Evolutionary conservation across 2,329 filamentous ascomycete species (phyloP).

Genomic region (Aureobasidium sp.): DNA sequence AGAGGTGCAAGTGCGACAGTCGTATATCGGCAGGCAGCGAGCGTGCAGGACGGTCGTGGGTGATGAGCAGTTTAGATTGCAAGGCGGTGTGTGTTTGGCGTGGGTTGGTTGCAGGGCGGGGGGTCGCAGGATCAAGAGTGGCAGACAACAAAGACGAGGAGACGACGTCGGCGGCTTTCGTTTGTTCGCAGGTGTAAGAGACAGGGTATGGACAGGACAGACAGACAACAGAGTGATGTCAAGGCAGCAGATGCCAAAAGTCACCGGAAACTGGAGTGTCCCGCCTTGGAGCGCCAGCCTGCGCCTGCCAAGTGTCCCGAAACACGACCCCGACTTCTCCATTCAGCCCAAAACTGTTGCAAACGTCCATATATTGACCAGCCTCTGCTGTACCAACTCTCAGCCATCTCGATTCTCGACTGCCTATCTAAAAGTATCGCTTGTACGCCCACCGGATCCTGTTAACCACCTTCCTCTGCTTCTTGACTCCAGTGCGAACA

Average conservation of each 20-base stretch:
- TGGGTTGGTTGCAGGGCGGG: not conserved
- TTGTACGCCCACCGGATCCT: conserved; percentile 87
- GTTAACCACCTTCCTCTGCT: conserved; percentile 71
- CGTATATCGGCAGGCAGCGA: conserved; percentile 3
- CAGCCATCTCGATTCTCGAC: not conserved
- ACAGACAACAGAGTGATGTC: not conserved
- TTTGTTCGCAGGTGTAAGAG: not conserved
- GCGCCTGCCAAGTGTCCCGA: conserved; percentile 6
- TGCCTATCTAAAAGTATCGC: conserved; percentile 51
- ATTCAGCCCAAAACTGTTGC: not conserved
- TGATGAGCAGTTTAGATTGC: not conserved
- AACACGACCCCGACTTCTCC: not conserved
- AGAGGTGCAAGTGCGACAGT: not conserved
- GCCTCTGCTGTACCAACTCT: not conserved
- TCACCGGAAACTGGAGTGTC: not conserved
- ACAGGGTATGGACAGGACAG: not conserved
- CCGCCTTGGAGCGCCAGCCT: not conserved
- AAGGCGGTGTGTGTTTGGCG: not conserved
- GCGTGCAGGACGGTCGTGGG: not conserved
- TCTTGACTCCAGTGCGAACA: conserved; percentile 65
- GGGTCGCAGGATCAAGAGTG: not conserved
- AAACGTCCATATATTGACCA: conserved; percentile 1
- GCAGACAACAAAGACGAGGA: not conserved
- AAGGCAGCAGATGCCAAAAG: not conserved
- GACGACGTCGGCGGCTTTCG: conserved; percentile 8